Evolutionary conservation across 2,329 filamentous ascomycete genomes (phyloP).

Genomic region (Epichloe aotearoae): DNA sequence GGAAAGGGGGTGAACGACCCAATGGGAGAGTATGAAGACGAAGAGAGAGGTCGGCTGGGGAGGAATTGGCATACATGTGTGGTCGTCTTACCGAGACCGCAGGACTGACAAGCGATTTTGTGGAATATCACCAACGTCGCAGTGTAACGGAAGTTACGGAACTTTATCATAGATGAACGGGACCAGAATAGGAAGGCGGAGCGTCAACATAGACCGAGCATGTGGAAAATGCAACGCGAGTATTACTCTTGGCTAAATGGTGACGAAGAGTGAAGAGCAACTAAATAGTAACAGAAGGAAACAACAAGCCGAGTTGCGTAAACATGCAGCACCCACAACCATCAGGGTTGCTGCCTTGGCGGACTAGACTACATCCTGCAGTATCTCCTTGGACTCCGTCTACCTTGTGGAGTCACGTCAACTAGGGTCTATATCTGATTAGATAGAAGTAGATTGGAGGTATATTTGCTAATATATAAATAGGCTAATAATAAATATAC

Average conservation of each 20-base stretch:
- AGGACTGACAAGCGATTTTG: not conserved
- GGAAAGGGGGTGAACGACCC: too few species aligned
- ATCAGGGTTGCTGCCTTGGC: not conserved
- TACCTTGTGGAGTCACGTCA: too few species aligned
- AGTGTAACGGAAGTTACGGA: not conserved
- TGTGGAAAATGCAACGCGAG: not conserved
- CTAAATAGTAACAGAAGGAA: not conserved
- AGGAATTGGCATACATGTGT: too few species aligned
- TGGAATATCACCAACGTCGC: not conserved
- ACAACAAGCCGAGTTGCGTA: not conserved
- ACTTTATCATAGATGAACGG: not conserved
- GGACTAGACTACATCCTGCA: not conserved
- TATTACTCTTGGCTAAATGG: not conserved
- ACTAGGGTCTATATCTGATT: too few species aligned
- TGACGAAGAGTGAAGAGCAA: not conserved
- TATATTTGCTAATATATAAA: too few species aligned
- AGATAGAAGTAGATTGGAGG: too few species aligned
- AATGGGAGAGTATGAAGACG: too few species aligned
- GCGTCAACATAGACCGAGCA: conserved; percentile 1
- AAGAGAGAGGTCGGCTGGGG: too few species aligned
- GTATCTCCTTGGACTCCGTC: too few species aligned
- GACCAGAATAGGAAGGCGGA: not conserved
- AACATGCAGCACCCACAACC: not conserved
- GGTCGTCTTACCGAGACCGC: too few species aligned
- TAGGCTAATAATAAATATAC: too few species aligned